Evolutionary conservation across 1,139 yeast genomes (phyloP), one percentile per base, ranked within the genome.

Genomic region (Lodderomyces margitis): DNA sequence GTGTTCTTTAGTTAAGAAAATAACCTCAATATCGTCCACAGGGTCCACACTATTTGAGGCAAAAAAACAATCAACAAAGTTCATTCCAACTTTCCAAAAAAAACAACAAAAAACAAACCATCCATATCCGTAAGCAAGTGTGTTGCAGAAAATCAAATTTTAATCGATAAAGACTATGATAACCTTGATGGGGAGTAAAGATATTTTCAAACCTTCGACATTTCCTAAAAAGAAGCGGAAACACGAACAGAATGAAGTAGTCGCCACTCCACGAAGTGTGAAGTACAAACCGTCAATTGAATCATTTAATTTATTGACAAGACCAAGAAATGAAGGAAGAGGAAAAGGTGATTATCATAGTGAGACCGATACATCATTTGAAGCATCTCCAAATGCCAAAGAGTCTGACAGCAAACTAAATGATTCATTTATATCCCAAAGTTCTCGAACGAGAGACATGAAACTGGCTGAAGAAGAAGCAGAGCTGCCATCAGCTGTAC

Each of bases 171-270:
- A n/a, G 24, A 28, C 27, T 34, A 34, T 34, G 36, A 21, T 24
- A 21, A 34, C 25, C 11, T 34, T 34, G 17, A 34, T 34, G 36
- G 32, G 32, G 19, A 28, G 9, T 28, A 28, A 28, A 28, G 19
- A 28, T 12, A 28, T 28, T 15, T 28, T 28, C 32, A 28, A 28
- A 28, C 19, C 32, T 28, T 28, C 32, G 5, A 28, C 32, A 19
- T 28, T 15, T 15, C 32, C 32, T 15, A 28, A 28, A 28, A 28
- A 19, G 16, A 28, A 28, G 19, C 19, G 32, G 4, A 28, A 28
- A 19, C 17, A 28, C 6, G 32, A 28, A 28, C 32, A 28, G 12
- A 9, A n/a, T n/a, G n/a, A 17, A 15, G n/a, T 4, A 15, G 19
- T 28, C 3, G 32, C 32, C n/a, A 28, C 15, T 15, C 32, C 32